Percentiles rank a stretch among this genome's conserved stretches.
Conservation (phyloP, 768 basidiomycete species). For the Auriscalpium microsporum region DNA sequence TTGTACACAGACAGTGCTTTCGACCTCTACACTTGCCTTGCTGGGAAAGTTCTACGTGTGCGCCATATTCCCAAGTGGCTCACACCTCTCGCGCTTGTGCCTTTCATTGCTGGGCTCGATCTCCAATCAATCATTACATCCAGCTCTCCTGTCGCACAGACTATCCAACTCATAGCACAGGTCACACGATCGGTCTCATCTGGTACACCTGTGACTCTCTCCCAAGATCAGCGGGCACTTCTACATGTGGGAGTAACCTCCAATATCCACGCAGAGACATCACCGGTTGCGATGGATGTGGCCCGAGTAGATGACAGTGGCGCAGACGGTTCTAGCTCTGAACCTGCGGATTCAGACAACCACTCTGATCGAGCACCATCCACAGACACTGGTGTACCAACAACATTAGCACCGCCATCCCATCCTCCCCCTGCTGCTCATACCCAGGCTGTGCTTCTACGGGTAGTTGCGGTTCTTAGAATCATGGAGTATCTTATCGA, state of each 20-base stretch:
- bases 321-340: too few species aligned
- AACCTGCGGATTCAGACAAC: too few species aligned
- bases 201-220: not conserved
- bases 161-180: not conserved
- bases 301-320: too few species aligned
- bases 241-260: too few species aligned
- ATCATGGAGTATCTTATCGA: not conserved
- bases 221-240: too few species aligned
- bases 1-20: not conserved
- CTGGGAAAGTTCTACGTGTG: not conserved
- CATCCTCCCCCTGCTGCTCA: not conserved
- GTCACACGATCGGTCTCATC: not conserved
- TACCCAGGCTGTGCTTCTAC: not conserved
- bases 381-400: too few species aligned
- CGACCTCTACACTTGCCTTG: not conserved
- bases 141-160: not conserved
- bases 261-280: too few species aligned
- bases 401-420: not conserved
- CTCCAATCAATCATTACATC: not conserved
- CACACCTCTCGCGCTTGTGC: not conserved
- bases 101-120: not conserved
- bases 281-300: too few species aligned
- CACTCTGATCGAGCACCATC: too few species aligned
- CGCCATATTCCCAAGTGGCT: not conserved
- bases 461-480: not conserved